Evolutionary conservation across 2,329 filamentous ascomycete genomes (phyloP).

Genomic region (Acrocalymma vagum): DNA sequence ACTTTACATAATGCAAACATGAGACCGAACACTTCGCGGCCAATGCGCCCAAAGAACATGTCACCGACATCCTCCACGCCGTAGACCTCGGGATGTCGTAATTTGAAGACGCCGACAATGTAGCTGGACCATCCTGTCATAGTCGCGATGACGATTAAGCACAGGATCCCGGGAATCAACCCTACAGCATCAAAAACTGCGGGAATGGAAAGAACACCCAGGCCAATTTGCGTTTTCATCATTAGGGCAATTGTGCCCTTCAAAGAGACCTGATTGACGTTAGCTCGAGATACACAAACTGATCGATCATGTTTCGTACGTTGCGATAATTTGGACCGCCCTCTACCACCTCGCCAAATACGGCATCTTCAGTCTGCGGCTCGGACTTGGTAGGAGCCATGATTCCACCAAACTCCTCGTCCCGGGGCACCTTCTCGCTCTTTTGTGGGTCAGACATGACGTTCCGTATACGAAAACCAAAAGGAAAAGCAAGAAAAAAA

Average conservation of each 20-base stretch:
- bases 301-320: conserved; percentile 10
- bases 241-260: conserved; percentile 25
- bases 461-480: no score
- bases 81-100: conserved; percentile 62
- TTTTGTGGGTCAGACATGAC: no score
- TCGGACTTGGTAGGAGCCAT: no score
- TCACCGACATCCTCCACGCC: conserved; percentile 63
- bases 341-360: conserved; percentile 19
- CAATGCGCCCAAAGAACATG: conserved; percentile 60
- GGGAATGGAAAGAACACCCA: conserved; percentile 56
- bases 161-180: conserved; percentile 55
- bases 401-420: no score
- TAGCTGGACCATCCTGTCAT: conserved; percentile 59
- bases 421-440: no score
- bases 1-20: conserved; percentile 39
- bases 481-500: no score
- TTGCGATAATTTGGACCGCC: conserved; percentile 18
- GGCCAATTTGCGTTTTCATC: conserved; percentile 33
- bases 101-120: conserved; percentile 59
- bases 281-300: neutral
- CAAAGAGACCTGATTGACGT: conserved; percentile 21
- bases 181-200: conserved; percentile 53
- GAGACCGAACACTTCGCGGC: conserved; percentile 54
- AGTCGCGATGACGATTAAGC: conserved; percentile 43
- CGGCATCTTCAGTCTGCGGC: no score